A percentile compares a stretch with the other conserved stretches of the same genome.
Conservation (phyloP, 2,329 filamentous ascomycete genomes). For the Tolypocladium ovalisporum region DNA sequence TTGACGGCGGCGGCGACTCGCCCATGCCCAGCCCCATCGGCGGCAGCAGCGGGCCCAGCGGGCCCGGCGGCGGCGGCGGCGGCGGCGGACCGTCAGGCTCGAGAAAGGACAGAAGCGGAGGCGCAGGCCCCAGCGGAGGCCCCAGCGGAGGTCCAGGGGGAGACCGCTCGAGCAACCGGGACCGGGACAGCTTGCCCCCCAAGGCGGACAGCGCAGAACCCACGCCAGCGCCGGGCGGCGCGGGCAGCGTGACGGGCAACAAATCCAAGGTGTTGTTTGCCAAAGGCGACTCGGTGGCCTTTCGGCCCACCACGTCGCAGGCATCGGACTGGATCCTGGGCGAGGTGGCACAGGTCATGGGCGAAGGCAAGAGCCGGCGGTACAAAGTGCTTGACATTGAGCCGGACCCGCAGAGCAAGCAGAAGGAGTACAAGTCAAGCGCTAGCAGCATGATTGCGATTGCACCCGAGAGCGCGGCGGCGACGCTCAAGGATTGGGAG, state of each 20-base stretch:
- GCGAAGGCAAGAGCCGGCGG: conserved; percentile 65
- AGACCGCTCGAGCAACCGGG: conserved; percentile 25
- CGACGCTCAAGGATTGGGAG: conserved; percentile 48
- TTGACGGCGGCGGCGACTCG: conserved; percentile 33
- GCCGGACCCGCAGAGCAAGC: conserved; percentile 57
- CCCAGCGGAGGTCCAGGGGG: not conserved
- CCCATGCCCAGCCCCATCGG: conserved; percentile 32
- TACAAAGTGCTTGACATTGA: conserved; percentile 76
- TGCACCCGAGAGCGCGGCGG: conserved; percentile 39
- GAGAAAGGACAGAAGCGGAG: conserved; percentile 19
- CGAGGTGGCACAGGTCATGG: conserved; percentile 63
- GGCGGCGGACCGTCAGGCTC: conserved; percentile 9
- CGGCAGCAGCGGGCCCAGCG: conserved; percentile 3
- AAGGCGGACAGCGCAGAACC: conserved; percentile 48
- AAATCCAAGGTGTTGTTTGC: conserved; percentile 45
- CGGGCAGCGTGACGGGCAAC: conserved; percentile 10
- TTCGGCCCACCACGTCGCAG: conserved; percentile 49
- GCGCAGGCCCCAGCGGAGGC: not conserved
- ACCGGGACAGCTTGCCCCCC: conserved; percentile 42
- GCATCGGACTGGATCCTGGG: conserved; percentile 60
- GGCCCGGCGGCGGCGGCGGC: no score
- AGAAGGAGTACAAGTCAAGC: conserved; percentile 58
- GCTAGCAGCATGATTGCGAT: conserved; percentile 71
- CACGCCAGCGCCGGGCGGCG: conserved; percentile 10
- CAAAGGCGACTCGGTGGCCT: conserved; percentile 55